A percentile compares a stretch with the other conserved stretches of the same genome.
Conservation (phyloP, 192 early-diverging fungal genomes). For the Phlyctochytrium planicorne region DNA sequence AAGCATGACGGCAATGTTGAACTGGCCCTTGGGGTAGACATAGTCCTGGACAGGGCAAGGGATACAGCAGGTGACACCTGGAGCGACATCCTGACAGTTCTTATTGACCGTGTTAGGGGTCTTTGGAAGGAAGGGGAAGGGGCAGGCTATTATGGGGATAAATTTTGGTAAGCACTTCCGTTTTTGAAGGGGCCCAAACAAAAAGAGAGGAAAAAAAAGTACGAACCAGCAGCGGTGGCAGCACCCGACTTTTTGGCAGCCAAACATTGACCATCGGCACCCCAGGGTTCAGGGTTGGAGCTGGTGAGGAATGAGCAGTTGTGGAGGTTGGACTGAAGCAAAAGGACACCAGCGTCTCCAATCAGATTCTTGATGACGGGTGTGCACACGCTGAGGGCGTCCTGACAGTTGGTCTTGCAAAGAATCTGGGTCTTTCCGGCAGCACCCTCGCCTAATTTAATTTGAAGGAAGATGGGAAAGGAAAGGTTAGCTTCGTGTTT, state of each 20-base stretch:
- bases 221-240: background rate
- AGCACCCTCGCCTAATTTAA: too few relatives aligned
- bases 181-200: too few relatives aligned
- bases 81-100: background rate
- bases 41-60: slow-evolving; percentile 24
- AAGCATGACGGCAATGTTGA: slow-evolving; percentile 12
- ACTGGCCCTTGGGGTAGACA: slow-evolving; percentile 11
- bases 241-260: background rate
- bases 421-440: too few relatives aligned
- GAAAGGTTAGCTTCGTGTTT: too few relatives aligned
- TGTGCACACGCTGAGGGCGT: background rate
- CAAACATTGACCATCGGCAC: background rate
- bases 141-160: background rate
- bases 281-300: background rate
- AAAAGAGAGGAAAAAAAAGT: background rate
- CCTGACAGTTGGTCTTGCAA: background rate
- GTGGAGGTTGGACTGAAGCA: background rate
- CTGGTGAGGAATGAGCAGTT: background rate
- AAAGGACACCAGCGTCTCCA: too few relatives aligned
- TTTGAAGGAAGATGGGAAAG: too few relatives aligned
- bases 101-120: background rate
- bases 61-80: slow-evolving; percentile 25
- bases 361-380: too few relatives aligned
- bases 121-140: slow-evolving; percentile 1
- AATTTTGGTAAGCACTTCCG: too few relatives aligned